These are phyloP conservation scores for Gelatoporia subvermispora DNA, from an alignment of 768 basidiomycete species.

Conservation along the genomic window DNA sequence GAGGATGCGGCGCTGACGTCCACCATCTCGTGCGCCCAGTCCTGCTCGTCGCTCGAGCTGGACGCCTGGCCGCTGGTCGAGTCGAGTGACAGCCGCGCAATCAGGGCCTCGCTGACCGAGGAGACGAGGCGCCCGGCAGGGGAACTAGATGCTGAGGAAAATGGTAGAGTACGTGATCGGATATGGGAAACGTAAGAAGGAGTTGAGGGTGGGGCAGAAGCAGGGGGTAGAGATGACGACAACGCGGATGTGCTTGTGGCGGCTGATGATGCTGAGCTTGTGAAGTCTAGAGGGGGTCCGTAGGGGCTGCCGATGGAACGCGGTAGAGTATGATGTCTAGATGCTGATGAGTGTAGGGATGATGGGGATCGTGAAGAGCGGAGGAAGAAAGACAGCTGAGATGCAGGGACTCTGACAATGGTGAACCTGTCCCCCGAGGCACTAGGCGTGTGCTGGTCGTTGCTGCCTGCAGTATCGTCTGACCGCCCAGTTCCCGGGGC, in stretches of 20 bases:
- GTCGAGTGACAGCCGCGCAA: conserved; percentile 20
- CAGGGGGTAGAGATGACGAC: conserved; percentile 6
- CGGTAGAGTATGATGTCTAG: background rate
- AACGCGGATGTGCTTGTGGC: conserved; percentile 3
- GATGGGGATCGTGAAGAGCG: conserved; percentile 10
- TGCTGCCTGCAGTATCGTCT: background rate
- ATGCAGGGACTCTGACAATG: conserved; percentile 26
- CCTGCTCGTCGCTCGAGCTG: conserved; percentile 21
- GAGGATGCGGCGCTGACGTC: conserved; percentile 10
- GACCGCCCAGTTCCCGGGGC: background rate
- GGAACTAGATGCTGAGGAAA: conserved; percentile 12
- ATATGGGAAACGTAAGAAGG: background rate
- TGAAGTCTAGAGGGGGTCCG: background rate
- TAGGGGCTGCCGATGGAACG: conserved; percentile 1
- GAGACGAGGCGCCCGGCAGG: conserved; percentile 6
- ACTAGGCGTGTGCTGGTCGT: background rate
- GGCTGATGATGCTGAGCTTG: background rate
- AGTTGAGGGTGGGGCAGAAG: conserved; percentile 4
- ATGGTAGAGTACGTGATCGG: conserved; percentile 9
- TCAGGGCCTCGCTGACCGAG: conserved; percentile 4
- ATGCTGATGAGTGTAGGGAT: background rate
- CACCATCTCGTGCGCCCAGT: conserved; percentile 25
- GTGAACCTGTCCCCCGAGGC: conserved; percentile 7
- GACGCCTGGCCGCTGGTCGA: conserved; percentile 19
- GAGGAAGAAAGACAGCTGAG: conserved; percentile 29